A percentile compares a stretch with the other conserved stretches of the same genome.
These are phyloP conservation scores for Yamadazyma sp. DNA, from an alignment of 805 yeast genomes.

Conservation along the genomic window DNA sequence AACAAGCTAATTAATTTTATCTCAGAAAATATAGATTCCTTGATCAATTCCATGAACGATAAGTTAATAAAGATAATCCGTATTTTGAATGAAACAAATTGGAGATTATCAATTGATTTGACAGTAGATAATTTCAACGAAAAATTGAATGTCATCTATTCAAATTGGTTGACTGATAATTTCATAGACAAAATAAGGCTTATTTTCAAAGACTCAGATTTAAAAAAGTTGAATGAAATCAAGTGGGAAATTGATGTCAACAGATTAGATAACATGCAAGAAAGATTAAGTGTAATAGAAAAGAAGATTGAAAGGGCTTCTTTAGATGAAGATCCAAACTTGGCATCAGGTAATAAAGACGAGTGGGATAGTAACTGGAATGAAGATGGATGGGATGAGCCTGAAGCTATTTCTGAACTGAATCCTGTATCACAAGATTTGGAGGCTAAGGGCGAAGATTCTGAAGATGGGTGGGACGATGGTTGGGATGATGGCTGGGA, in stretches of 20 bases:
- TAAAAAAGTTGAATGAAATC: constrained; percentile 13
- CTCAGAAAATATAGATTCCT: constrained; percentile 26
- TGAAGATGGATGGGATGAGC: constrained; percentile 19
- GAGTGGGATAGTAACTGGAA: constrained; percentile 26
- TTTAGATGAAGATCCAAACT: not conserved
- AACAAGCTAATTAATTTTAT: constrained; percentile 25
- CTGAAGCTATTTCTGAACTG: constrained; percentile 18
- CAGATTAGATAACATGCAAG: constrained; percentile 10
- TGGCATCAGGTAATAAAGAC: constrained; percentile 2
- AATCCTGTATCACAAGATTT: not conserved
- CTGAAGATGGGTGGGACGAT: constrained; percentile 17
- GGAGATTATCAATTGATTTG: constrained; percentile 23
- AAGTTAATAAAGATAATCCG: constrained; percentile 14
- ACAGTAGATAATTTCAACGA: constrained; percentile 18
- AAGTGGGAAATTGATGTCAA: constrained; percentile 12
- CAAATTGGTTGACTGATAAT: constrained; percentile 30
- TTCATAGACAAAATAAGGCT: constrained; percentile 28
- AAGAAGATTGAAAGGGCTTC: constrained; percentile 9
- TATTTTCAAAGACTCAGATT: constrained; percentile 15
- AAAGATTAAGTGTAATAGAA: constrained; percentile 11
- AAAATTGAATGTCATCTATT: constrained; percentile 24
- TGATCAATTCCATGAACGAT: constrained; percentile 17
- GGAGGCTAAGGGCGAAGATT: constrained; percentile 28
- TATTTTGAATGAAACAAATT: constrained; percentile 15
- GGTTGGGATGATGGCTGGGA: constrained; percentile 1